These are phyloP conservation scores for Zygotorulaspora danielsina DNA, from an alignment of 805 yeast genomes.

Conservation along the genomic window DNA sequence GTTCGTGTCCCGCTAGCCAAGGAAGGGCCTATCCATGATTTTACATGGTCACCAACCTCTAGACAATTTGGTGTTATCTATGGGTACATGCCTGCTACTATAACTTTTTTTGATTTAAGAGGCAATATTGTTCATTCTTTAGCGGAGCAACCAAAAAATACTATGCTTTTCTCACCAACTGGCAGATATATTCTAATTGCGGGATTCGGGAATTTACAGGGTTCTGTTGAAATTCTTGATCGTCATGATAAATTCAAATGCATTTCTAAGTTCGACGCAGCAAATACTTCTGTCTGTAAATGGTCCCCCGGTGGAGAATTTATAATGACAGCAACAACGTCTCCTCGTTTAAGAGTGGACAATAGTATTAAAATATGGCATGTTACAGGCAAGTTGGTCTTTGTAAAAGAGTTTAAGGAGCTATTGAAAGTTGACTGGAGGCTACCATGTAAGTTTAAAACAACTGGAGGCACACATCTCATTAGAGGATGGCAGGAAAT, in stretches of 20 bases:
- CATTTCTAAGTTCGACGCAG: conserved; percentile 78
- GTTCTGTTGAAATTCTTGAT: conserved; percentile 91
- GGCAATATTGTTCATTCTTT: conserved; percentile 81
- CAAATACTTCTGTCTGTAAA: conserved; percentile 93
- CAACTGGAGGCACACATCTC: conserved; percentile 32
- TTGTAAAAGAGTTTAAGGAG: conserved; percentile 74
- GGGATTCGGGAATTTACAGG: conserved; percentile 97
- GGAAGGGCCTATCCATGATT: conserved; percentile 97
- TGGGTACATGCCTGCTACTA: conserved; percentile 96
- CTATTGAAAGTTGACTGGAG: conserved; percentile 82
- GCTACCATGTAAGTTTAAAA: conserved; percentile 40
- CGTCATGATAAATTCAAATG: conserved; percentile 79
- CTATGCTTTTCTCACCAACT: conserved; percentile 88
- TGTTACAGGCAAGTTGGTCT: conserved; percentile 76
- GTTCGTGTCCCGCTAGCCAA: conserved; percentile 80
- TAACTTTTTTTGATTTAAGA: conserved; percentile 90
- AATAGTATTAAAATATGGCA: conserved; percentile 95
- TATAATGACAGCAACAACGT: conserved; percentile 91
- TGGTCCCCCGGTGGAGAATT: conserved; percentile 98
- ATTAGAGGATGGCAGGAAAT: conserved; percentile 25
- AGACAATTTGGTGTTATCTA: conserved; percentile 96
- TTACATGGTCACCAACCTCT: conserved; percentile 94
- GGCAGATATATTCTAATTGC: conserved; percentile 88
- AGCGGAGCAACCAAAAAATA: conserved; percentile 85
- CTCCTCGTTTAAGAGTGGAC: conserved; percentile 95